A percentile compares a stretch with the other conserved stretches of the same genome.
Evolutionary conservation across 371 early-diverging fungal species (phyloP).

Genomic region (Blyttiomyces sp.): DNA sequence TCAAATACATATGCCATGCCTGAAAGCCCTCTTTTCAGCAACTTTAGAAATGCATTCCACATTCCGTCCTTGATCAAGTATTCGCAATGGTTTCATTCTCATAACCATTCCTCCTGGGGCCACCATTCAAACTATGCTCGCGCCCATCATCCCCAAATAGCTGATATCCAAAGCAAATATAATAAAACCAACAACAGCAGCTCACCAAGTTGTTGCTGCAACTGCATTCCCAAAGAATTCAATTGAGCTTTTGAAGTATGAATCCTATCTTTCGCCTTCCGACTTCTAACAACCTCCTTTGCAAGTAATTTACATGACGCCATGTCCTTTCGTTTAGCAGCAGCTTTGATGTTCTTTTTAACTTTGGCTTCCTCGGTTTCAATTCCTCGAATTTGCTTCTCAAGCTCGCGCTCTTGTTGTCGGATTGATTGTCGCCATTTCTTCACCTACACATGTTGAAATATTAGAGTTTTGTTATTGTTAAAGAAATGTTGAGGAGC

Average conservation of each 20-base stretch:
- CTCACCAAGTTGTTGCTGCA: conserved; percentile 82
- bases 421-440: conserved; percentile 89
- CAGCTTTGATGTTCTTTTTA: conserved; percentile 72
- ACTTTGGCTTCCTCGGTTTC: conserved; percentile 81
- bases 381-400: conserved; percentile 77
- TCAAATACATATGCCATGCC: too few species aligned
- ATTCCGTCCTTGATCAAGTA: too few species aligned
- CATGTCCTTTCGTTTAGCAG: conserved; percentile 82
- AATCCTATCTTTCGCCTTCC: conserved; percentile 76
- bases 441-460: conserved; percentile 57
- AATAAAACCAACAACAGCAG: too few species aligned
- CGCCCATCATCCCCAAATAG: too few species aligned
- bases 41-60: too few species aligned
- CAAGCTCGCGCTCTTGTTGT: conserved; percentile 82
- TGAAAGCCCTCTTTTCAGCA: too few species aligned
- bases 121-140: too few species aligned
- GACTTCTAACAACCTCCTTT: conserved; percentile 77
- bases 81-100: too few species aligned
- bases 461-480: not conserved
- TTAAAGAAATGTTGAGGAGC: not conserved
- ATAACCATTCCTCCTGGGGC: too few species aligned
- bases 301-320: conserved; percentile 70
- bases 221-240: conserved; percentile 84
- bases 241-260: conserved; percentile 89
- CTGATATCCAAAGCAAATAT: too few species aligned